Conservation (phyloP, 2,329 filamentous ascomycete genomes). For the Fusarium foetens region DNA sequence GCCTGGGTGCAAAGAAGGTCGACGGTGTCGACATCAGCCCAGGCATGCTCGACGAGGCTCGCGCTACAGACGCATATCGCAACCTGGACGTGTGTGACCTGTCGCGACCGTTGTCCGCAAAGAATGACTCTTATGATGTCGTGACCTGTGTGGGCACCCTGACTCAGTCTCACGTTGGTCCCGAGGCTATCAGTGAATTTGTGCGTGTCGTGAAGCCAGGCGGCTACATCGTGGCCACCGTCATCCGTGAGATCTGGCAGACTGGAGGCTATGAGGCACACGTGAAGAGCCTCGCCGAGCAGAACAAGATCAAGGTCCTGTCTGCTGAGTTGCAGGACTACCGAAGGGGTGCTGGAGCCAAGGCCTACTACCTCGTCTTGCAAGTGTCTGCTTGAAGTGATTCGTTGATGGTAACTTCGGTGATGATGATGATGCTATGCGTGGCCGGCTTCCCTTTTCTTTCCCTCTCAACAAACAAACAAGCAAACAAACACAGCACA, state of each 20-base stretch:
- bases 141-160: conserved; percentile 65
- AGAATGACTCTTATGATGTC: conserved; percentile 58
- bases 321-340: conserved; percentile 48
- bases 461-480: conserved; percentile 3
- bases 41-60: conserved; percentile 64
- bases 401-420: conserved; percentile 21
- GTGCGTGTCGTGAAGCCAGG: conserved; percentile 58
- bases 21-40: conserved; percentile 64
- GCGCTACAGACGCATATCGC: conserved; percentile 59
- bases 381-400: conserved; percentile 33
- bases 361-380: conserved; percentile 48
- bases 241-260: conserved; percentile 61
- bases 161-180: conserved; percentile 65
- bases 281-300: conserved; percentile 46
- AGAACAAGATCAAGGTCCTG: conserved; percentile 45
- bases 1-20: conserved; percentile 56
- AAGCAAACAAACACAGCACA: not conserved
- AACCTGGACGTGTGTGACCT: conserved; percentile 58
- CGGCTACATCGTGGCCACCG: conserved; percentile 62
- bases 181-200: conserved; percentile 60
- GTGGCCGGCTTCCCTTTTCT: conserved; percentile 4
- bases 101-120: conserved; percentile 53
- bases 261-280: conserved; percentile 58
- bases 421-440: conserved; percentile 14
- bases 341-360: conserved; percentile 45